Base-by-base conservation (phyloP, 1,284 basidiomycete genomes). In the Trametes polyzona region DNA sequence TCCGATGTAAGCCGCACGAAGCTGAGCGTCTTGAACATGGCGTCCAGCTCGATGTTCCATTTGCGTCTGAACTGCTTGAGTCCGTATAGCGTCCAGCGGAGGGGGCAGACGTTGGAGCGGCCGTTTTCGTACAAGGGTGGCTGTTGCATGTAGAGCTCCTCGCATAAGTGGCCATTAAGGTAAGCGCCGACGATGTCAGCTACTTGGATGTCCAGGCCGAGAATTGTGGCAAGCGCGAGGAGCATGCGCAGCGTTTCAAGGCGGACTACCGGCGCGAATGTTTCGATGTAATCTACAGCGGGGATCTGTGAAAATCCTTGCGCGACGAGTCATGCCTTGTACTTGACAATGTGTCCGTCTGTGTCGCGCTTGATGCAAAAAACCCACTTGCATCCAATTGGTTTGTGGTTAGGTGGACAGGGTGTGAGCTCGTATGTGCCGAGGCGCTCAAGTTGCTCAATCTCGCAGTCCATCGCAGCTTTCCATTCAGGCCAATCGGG, bases 71-170 rank as follows among this genome's bases (percentile, higher is more conserved):
- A 59, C 55, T 74, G 72, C 60, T 72, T 71, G 9, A 73, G 65
- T 11, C 71, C 69, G 43, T 71, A 70, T 4, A 73, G 55, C 0
- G 63, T 55, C 32, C 60, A 60, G 19, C 14, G 14, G n/a, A 73
- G 61, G 2, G 29, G 50, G 12, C 40, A 59, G 16, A 68, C 65
- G 4, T 23, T 32, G 29, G 43, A 4, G 24, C 35, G 3, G 57
- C 46, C 23, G 61, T 60, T 27, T 72, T 68, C 41, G 42, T 60
- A 76, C 0, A 69, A 71, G 1, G 67, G 42, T 0, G 70, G 74
- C 39, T 75, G 73, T 0, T 44, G 14, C 74, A 78, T 77, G 42
- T 73, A 78, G 8, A 79, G 67, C 14, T 74, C 67, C 48, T 80
- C 74, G 8, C 73, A 64, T 0, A 79, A 66, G 0, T 61, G 56